phyloP scores from a whole-genome alignment of 2,329 filamentous ascomycete genomes.

The Lecanicillium sp. region DNA sequence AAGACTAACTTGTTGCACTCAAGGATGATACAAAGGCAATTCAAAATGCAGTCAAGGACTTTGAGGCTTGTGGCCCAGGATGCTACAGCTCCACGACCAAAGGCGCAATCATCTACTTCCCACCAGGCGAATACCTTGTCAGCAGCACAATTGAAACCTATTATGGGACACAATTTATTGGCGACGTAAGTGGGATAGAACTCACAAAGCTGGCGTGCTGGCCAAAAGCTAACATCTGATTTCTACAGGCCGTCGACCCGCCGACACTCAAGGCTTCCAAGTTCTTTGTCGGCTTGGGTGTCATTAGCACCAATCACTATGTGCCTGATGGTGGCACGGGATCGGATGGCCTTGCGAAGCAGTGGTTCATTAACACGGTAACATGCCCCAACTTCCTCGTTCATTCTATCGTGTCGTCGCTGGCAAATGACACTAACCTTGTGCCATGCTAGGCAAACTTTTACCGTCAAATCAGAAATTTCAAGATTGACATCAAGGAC shows the following conservation, averaged over 20 bases:
- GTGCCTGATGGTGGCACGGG: not conserved
- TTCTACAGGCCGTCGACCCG: constrained; percentile 1
- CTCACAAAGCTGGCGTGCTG: too few species aligned
- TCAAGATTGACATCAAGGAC: constrained; percentile 6
- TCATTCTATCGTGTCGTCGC: too few species aligned
- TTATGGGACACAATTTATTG: constrained; percentile 13
- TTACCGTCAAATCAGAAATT: constrained; percentile 4
- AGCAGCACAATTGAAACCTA: constrained; percentile 9
- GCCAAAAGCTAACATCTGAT: not conserved
- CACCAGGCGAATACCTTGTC: constrained; percentile 11
- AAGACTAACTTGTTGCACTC: too few species aligned
- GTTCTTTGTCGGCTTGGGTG: constrained; percentile 5
- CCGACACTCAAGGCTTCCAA: not conserved
- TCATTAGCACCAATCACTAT: constrained; percentile 7
- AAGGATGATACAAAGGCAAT: constrained; percentile 50
- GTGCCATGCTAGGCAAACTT: constrained; percentile 1
- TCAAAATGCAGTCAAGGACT: constrained; percentile 30
- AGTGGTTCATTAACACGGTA: constrained; percentile 5
- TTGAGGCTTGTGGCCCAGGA: constrained; percentile 22
- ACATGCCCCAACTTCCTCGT: too few species aligned
- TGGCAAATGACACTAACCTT: too few species aligned
- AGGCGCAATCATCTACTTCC: constrained; percentile 14
- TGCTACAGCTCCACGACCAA: constrained; percentile 14
- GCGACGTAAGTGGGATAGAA: constrained; percentile 25
- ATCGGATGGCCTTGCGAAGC: too few species aligned